Conservation (phyloP, 208 protist species). For the Naegleria fowleri region DNA sequence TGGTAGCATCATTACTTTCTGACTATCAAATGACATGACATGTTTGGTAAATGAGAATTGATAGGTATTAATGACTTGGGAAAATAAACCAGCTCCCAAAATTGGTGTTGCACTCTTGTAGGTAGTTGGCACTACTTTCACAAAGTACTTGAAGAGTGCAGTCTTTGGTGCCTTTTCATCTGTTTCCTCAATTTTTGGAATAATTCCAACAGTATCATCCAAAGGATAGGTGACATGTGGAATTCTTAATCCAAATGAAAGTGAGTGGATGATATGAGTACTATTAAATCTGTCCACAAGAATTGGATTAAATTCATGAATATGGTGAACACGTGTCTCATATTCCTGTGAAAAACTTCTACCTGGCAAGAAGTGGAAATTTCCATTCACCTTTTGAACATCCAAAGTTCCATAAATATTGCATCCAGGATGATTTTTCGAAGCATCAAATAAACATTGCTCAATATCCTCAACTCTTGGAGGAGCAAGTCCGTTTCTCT, state of each 20-base stretch:
- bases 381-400: conserved; percentile 66
- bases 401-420: conserved; percentile 60
- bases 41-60: conserved; percentile 79
- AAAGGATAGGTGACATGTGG: conserved; percentile 62
- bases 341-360: conserved; percentile 32
- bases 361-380: conserved; percentile 67
- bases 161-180: conserved; percentile 37
- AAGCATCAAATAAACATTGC: not conserved
- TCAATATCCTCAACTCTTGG: conserved; percentile 49
- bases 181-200: conserved; percentile 28
- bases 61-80: conserved; percentile 54
- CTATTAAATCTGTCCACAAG: conserved; percentile 56
- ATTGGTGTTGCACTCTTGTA: conserved; percentile 43
- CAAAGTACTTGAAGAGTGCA: conserved; percentile 71
- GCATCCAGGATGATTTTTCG: conserved; percentile 49
- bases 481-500: conserved; percentile 53
- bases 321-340: conserved; percentile 34
- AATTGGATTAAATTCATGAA: conserved; percentile 60
- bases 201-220: conserved; percentile 48
- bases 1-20: conserved; percentile 40
- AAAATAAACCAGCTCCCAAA: conserved; percentile 19
- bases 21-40: conserved; percentile 43
- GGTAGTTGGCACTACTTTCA: conserved; percentile 68
- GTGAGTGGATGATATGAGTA: conserved; percentile 64
- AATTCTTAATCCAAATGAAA: conserved; percentile 69